A percentile compares a stretch with the other conserved stretches of the same genome.
These are phyloP conservation scores for Fusarium sp. DNA, from an alignment of 2,329 filamentous ascomycete genomes.

Conservation along the genomic window DNA sequence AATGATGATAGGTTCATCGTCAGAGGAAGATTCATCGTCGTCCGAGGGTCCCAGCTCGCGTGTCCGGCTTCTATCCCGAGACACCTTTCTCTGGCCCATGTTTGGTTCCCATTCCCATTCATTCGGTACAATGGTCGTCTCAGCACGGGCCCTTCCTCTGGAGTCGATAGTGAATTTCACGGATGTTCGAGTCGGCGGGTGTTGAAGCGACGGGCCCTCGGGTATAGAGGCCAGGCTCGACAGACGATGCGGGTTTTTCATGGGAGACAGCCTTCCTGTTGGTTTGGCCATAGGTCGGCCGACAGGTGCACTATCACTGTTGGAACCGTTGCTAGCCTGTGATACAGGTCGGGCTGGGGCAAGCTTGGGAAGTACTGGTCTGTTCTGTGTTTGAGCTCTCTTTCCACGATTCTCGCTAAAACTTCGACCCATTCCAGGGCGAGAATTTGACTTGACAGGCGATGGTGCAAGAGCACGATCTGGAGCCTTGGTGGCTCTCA, in stretches of 20 bases:
- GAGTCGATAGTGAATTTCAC: constrained; percentile 74
- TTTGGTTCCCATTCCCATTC: constrained; percentile 45
- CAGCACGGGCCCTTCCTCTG: constrained; percentile 68
- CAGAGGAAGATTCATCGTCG: constrained; percentile 67
- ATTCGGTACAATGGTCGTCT: constrained; percentile 60
- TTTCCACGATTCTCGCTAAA: constrained; percentile 66
- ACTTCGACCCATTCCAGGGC: constrained; percentile 65
- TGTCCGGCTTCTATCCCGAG: constrained; percentile 47
- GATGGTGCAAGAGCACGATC: constrained; percentile 61
- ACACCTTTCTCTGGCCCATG: constrained; percentile 48
- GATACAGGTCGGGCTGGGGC: constrained; percentile 58
- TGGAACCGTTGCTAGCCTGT: constrained; percentile 49
- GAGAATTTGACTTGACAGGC: constrained; percentile 62
- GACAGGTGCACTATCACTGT: constrained; percentile 42
- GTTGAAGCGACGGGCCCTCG: constrained; percentile 57
- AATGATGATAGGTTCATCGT: constrained; percentile 74
- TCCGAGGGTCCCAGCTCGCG: constrained; percentile 61
- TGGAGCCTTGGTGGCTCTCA: constrained; percentile 55
- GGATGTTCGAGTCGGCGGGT: constrained; percentile 62
- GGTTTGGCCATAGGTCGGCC: constrained; percentile 55
- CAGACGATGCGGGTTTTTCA: constrained; percentile 64
- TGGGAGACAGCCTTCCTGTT: constrained; percentile 63
- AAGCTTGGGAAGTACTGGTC: constrained; percentile 60
- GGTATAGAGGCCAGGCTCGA: constrained; percentile 69
- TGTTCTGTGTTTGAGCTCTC: constrained; percentile 51